Conservation (phyloP, 2,329 filamentous ascomycete species). For the Microascus cirrosus region DNA sequence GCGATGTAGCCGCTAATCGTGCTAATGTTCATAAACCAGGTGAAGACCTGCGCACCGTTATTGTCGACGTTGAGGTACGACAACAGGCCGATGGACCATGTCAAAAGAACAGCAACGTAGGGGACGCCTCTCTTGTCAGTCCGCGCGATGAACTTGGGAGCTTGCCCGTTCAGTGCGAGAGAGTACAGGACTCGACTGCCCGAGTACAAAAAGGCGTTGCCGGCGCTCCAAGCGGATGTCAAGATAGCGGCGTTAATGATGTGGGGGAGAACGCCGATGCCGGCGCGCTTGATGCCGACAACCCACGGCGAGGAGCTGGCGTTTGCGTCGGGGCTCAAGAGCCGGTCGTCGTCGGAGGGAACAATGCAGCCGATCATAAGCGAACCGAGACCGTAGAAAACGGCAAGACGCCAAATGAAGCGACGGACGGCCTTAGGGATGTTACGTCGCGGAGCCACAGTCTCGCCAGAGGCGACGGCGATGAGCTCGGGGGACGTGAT, state of each 20-base stretch:
- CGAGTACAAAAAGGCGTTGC: conserved; percentile 53
- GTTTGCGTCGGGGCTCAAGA: conserved; percentile 46
- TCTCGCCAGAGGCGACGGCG: conserved; percentile 54
- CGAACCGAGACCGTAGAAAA: conserved; percentile 54
- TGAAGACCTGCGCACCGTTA: conserved; percentile 44
- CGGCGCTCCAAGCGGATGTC: conserved; percentile 53
- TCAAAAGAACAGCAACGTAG: conserved; percentile 38
- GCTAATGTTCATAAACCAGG: conserved; percentile 61
- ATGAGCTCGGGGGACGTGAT: conserved; percentile 52
- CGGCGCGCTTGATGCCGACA: conserved; percentile 54
- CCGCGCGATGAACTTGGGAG: conserved; percentile 46
- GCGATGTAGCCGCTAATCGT: conserved; percentile 50
- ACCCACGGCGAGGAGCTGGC: conserved; percentile 53
- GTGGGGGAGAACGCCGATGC: conserved; percentile 51
- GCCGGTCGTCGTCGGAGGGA: conserved; percentile 52
- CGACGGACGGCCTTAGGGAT: conserved; percentile 54
- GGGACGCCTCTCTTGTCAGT: conserved; percentile 54
- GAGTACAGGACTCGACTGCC: conserved; percentile 61
- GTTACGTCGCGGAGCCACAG: conserved; percentile 50
- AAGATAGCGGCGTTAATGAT: conserved; percentile 60
- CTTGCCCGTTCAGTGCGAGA: conserved; percentile 55
- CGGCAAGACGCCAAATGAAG: conserved; percentile 49
- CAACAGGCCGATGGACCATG: conserved; percentile 50
- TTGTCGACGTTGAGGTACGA: conserved; percentile 59
- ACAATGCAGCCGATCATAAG: conserved; percentile 51